A percentile compares a stretch with the other conserved stretches of the same genome.
phyloP scores from a whole-genome alignment of 1,284 basidiomycete species.

The Malassezia sp. region DNA sequence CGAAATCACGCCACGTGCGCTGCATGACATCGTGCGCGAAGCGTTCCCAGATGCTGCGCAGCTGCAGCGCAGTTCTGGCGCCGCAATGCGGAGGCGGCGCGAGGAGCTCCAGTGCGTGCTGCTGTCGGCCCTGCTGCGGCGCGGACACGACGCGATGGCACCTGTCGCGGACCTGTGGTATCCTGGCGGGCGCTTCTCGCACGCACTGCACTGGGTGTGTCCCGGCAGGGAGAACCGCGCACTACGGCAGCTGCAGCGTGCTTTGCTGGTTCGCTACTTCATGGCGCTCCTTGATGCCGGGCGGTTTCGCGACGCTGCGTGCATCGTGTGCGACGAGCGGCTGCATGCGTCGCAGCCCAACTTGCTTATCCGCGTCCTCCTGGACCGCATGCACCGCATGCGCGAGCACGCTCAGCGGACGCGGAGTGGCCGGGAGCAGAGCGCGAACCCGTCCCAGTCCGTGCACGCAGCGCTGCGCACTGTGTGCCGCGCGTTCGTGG shows the following conservation, averaged over 20 bases:
- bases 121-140: neutral
- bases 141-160: constrained; percentile 1
- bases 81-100: constrained; percentile 16
- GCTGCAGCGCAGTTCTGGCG: constrained; percentile 2
- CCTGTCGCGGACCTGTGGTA: constrained; percentile 17
- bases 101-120: constrained; percentile 10
- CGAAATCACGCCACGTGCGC: too few species aligned
- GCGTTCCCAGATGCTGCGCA: neutral
- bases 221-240: neutral
- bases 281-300: constrained; percentile 10
- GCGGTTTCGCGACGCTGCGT: constrained; percentile 16
- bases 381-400: neutral
- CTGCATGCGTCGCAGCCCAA: constrained; percentile 24
- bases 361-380: constrained; percentile 17
- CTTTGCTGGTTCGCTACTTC: constrained; percentile 16
- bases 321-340: constrained; percentile 14
- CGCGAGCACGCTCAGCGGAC: neutral
- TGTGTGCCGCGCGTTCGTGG: constrained; percentile 10
- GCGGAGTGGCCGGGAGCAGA: neutral
- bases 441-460: neutral
- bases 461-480: constrained; percentile 12
- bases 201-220: neutral
- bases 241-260: constrained; percentile 16
- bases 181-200: neutral
- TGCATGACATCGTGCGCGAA: neutral